These are phyloP conservation scores for Naganishia randhawae DNA, from an alignment of 768 basidiomycete species.

Conservation along the genomic window DNA sequence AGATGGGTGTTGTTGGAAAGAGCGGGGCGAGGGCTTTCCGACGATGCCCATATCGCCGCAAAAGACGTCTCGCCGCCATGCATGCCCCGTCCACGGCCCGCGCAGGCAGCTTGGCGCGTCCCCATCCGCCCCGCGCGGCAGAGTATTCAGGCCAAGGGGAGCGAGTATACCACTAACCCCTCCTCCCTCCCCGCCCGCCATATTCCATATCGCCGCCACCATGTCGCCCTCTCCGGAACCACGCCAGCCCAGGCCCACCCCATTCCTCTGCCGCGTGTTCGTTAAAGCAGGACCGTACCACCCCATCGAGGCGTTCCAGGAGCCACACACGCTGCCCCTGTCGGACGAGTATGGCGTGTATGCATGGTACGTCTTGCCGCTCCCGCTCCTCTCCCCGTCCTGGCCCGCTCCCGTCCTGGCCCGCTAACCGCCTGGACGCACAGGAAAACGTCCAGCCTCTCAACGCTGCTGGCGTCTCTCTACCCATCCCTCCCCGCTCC, in stretches of 20 bases:
- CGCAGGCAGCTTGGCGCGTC: no score
- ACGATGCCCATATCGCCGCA: background rate
- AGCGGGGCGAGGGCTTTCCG: background rate
- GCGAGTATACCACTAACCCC: no score
- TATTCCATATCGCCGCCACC: background rate
- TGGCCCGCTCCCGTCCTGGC: no score
- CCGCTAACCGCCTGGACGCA: no score
- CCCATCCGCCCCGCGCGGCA: no score
- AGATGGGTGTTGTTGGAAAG: background rate
- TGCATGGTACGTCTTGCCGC: background rate
- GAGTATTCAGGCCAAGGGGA: no score
- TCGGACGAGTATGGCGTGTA: conserved; percentile 12
- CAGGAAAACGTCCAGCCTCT: conserved; percentile 19
- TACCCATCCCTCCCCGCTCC: background rate
- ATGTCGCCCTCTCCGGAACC: background rate
- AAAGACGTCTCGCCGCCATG: no score
- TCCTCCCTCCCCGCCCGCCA: no score
- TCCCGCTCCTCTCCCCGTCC: background rate
- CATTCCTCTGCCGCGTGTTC: conserved; percentile 16
- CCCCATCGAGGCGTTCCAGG: conserved; percentile 5
- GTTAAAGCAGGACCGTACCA: background rate
- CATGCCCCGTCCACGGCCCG: no score
- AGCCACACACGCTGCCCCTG: conserved; percentile 4
- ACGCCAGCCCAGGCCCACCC: background rate
- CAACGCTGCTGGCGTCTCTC: conserved; percentile 10